phyloP scores from a whole-genome alignment of 768 basidiomycete species.

The Aureoboletus auriporus region DNA sequence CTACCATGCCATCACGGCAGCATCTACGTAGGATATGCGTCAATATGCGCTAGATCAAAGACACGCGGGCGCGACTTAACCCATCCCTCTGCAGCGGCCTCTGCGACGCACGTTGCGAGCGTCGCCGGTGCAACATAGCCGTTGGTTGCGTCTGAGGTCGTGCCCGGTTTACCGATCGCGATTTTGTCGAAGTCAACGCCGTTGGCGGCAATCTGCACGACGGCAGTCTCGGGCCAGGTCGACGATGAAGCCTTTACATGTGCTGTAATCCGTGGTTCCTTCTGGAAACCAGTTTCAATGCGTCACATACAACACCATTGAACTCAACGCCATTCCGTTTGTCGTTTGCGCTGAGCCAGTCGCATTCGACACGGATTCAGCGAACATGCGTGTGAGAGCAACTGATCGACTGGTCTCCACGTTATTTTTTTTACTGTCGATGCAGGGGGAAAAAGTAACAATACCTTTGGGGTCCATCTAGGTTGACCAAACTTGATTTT shows the following conservation, averaged over 20 bases:
- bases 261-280: conserved; percentile 34
- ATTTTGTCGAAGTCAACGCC: conserved; percentile 63
- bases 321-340: too few species aligned
- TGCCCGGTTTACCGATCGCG: conserved; percentile 70
- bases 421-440: too few species aligned
- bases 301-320: too few species aligned
- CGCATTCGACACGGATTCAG: too few species aligned
- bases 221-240: conserved; percentile 35
- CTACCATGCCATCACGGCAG: conserved; percentile 36
- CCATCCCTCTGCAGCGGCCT: conserved; percentile 33
- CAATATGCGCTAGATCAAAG: neutral
- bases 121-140: conserved; percentile 51
- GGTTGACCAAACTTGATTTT: too few species aligned
- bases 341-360: too few species aligned
- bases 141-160: conserved; percentile 45
- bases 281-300: too few species aligned
- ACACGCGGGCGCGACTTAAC: neutral
- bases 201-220: conserved; percentile 46
- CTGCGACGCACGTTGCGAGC: conserved; percentile 53
- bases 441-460: too few species aligned
- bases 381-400: too few species aligned
- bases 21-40: conserved; percentile 32
- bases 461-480: too few species aligned
- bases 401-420: too few species aligned
- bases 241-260: conserved; percentile 37